Percentiles rank a stretch among this genome's conserved stretches.
These are phyloP conservation scores for Ceratorhiza oryzae-sativae DNA, from an alignment of 1,284 basidiomycete genomes.

Conservation along the genomic window DNA sequence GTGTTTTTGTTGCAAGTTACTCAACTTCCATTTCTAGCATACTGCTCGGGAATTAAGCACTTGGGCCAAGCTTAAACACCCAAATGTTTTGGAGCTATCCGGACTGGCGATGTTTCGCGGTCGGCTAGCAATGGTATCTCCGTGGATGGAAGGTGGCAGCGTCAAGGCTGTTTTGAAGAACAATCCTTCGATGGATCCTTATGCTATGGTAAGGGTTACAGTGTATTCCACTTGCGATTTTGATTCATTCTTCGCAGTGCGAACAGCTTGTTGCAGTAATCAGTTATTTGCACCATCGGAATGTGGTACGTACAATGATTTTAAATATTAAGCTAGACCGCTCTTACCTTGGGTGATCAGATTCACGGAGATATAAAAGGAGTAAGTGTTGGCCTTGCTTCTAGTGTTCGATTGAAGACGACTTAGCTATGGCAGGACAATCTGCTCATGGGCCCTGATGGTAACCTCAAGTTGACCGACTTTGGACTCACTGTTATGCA, in stretches of 20 bases:
- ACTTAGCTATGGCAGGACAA: background rate
- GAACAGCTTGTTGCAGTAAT: background rate
- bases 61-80: background rate
- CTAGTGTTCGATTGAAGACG: too few relatives aligned
- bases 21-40: background rate
- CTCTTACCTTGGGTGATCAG: background rate
- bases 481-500: background rate
- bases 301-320: background rate
- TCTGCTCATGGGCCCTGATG: background rate
- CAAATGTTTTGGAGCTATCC: background rate
- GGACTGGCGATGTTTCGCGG: background rate
- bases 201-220: background rate
- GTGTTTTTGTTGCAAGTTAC: background rate
- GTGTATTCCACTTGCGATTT: background rate
- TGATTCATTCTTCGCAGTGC: background rate
- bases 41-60: background rate
- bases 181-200: background rate
- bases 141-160: conserved; percentile 5
- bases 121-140: background rate
- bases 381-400: background rate
- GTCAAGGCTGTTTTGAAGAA: background rate
- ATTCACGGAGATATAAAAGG: conserved; percentile 16
- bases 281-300: background rate
- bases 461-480: conserved; percentile 4
- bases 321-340: too few relatives aligned